Evolutionary conservation across 2,329 filamentous ascomycete species (phyloP), one percentile per base, ranked within the genome.

Genomic region (Aspergillus sp.): DNA sequence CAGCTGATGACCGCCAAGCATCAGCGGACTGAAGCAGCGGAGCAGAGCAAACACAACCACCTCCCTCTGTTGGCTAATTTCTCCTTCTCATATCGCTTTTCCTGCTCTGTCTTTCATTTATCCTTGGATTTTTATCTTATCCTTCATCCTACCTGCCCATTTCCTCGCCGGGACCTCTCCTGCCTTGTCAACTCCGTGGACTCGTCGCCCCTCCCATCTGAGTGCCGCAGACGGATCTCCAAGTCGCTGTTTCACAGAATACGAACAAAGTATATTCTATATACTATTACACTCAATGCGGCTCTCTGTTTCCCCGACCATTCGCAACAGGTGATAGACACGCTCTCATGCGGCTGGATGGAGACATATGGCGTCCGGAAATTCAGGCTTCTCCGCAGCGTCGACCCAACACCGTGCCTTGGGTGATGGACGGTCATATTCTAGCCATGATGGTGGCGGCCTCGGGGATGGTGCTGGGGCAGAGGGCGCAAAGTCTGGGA

Each of bases 291-390:
- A n/a, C n/a, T 48, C 55, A 55, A 60, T 60, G 57, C 50, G 39
- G 51, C 37, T 37, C 43, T 42, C 43, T 39, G 42, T 43, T 30
- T 36, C 32, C 41, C 34, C 35, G 33, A 33, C 44, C 34, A 40
- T 41, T 47, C 43, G 47, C 46, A 48, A 55, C 45, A 50, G 53
- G 51, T 60, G 53, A 55, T 54, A 59, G 39, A 44, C 41, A 51
- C 43, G 48, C 29, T 34, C 30, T 34, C 35, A 39, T 47, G 45
- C 44, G 53, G 49, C 58, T 62, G 53, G 47, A 63, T 63, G 61
- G 61, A 61, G 56, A 54, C 53, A 47, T 47, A 64, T 64, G 61
- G 61, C 61, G 57, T 62, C 61, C 51, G 58, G 51, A 49, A 57
- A 62, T 48, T 54, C 53, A 51, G 50, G 50, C 43, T 61, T 56